These are phyloP conservation scores for Carex pumila DNA, from an alignment of 176 grass and related monocot species.

Conservation along the genomic window DNA sequence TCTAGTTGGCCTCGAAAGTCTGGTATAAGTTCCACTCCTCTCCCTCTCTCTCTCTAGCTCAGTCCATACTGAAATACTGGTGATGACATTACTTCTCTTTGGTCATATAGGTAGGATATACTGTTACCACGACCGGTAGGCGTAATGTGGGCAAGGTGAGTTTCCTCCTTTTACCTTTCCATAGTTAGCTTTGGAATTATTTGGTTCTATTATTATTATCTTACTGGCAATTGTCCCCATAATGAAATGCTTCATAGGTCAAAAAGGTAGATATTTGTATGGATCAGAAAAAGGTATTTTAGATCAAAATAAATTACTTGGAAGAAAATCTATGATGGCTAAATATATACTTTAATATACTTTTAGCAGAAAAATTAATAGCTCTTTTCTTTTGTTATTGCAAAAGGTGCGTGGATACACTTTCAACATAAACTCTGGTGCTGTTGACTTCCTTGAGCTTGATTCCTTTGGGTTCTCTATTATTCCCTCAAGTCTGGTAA, in stretches of 20 bases:
- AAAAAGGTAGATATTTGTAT: neutral
- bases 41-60: neutral
- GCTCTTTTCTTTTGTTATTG: slow-evolving; percentile 6
- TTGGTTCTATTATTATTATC: neutral
- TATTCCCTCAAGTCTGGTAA: slow-evolving; percentile 84
- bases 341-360: neutral
- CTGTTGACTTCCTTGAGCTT: slow-evolving; percentile 77
- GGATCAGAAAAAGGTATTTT: neutral
- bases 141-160: slow-evolving; percentile 83
- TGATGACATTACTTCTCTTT: slow-evolving; percentile 12
- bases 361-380: neutral
- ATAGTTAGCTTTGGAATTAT: neutral
- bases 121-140: slow-evolving; percentile 54
- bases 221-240: neutral
- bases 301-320: neutral
- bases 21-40: slow-evolving; percentile 41
- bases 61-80: neutral
- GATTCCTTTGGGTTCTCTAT: slow-evolving; percentile 87
- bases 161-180: slow-evolving; percentile 10
- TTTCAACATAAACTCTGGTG: slow-evolving; percentile 83
- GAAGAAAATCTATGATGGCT: neutral
- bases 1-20: slow-evolving; percentile 52
- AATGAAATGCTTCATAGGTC: neutral
- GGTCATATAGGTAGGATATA: slow-evolving; percentile 85
- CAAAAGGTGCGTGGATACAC: slow-evolving; percentile 78